Evolutionary conservation across 2,329 filamentous ascomycete genomes (phyloP).

Genomic region (Calonectria pauciramosa): DNA sequence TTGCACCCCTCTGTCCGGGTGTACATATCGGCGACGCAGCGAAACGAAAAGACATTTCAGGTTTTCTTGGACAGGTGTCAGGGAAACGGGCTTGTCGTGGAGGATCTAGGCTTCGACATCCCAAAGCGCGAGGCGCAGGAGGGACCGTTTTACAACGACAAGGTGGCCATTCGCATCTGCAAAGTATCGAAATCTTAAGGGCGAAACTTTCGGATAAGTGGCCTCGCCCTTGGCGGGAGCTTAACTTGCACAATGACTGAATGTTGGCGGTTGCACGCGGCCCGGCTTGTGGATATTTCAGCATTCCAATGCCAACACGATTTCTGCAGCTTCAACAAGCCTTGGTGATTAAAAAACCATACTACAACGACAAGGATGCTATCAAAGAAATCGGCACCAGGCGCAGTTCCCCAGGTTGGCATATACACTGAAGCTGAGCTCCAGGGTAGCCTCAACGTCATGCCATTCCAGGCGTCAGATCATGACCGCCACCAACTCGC

Average conservation of each 20-base stretch:
- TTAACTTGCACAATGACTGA: not conserved
- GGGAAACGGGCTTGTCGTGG: conserved; percentile 59
- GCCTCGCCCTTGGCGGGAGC: not conserved
- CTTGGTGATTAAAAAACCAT: conserved; percentile 20
- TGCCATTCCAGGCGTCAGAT: conserved; percentile 37
- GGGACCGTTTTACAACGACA: conserved; percentile 75
- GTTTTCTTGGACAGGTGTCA: conserved; percentile 73
- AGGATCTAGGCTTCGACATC: conserved; percentile 59
- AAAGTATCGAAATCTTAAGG: conserved; percentile 44
- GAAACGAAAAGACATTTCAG: conserved; percentile 78
- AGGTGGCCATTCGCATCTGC: conserved; percentile 70
- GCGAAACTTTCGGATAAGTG: conserved; percentile 9
- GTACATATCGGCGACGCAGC: conserved; percentile 78
- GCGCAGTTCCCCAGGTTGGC: not conserved
- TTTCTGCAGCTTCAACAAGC: conserved; percentile 13
- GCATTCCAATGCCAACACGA: conserved; percentile 41
- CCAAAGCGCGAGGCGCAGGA: conserved; percentile 58
- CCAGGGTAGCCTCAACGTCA: conserved; percentile 31
- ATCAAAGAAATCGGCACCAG: conserved; percentile 23
- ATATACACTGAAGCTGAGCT: not conserved
- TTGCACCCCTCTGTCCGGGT: conserved; percentile 69
- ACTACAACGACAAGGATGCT: conserved; percentile 24
- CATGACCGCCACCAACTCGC: conserved; percentile 31
- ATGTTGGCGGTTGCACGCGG: not conserved
- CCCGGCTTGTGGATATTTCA: not conserved